These are phyloP conservation scores for Isatis lusitanica DNA, from an alignment of 441 rosid genomes.

Conservation along the genomic window DNA sequence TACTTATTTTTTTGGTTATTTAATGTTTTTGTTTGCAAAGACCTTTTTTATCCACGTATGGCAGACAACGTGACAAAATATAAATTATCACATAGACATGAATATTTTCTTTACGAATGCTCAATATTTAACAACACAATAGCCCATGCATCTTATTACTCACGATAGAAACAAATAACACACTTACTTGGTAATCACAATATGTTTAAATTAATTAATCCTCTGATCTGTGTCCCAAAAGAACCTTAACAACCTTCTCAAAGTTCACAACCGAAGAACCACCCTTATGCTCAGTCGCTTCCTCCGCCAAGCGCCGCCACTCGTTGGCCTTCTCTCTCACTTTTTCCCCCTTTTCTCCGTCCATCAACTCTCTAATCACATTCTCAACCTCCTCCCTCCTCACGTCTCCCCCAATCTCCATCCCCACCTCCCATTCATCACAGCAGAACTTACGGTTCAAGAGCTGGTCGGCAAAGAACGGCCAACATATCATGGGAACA, in stretches of 20 bases:
- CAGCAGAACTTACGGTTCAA: slow-evolving; percentile 38
- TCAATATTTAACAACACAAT: not conserved
- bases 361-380: slow-evolving; percentile 41
- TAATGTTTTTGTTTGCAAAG: not conserved
- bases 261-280: slow-evolving; percentile 40
- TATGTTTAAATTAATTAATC: too few relatives aligned
- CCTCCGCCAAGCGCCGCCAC: slow-evolving; percentile 37
- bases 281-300: not conserved
- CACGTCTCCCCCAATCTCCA: slow-evolving; percentile 39
- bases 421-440: slow-evolving; percentile 41
- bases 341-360: slow-evolving; percentile 41
- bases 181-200: not conserved
- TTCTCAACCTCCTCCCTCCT: slow-evolving; percentile 39
- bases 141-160: not conserved
- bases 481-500: slow-evolving; percentile 50
- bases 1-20: not conserved
- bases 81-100: not conserved
- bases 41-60: not conserved
- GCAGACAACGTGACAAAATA: not conserved
- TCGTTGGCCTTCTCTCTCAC: slow-evolving; percentile 43
- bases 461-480: slow-evolving; percentile 47
- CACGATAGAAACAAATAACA: not conserved
- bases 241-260: slow-evolving; percentile 32
- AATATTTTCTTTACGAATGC: not conserved
- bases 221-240: slow-evolving; percentile 14